These are phyloP conservation scores for Salix viminalis DNA, from an alignment of 345 rosid species.

Conservation along the genomic window DNA sequence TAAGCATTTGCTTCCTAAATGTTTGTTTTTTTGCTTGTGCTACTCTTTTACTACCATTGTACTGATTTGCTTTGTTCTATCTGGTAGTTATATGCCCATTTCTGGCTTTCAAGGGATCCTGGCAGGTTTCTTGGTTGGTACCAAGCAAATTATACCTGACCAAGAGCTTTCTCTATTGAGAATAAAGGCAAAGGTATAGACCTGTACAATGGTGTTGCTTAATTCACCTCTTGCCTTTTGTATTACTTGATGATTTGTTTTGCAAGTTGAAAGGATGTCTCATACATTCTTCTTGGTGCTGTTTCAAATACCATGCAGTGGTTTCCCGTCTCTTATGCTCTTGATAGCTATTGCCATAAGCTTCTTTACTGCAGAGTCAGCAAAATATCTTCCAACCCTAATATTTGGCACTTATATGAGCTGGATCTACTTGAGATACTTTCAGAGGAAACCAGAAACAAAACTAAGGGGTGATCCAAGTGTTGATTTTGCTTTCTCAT, in stretches of 20 bases:
- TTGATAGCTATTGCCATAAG: constrained; percentile 62
- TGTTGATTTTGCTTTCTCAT: constrained; percentile 87
- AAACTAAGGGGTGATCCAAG: constrained; percentile 91
- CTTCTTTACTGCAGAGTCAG: constrained; percentile 68
- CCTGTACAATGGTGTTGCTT: neutral
- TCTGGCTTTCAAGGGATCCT: constrained; percentile 94
- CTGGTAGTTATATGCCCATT: constrained; percentile 82
- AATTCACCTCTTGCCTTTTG: neutral
- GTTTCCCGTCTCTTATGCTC: constrained; percentile 80
- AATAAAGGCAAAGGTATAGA: constrained; percentile 79
- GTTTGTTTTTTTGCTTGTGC: constrained; percentile 9
- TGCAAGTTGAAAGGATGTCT: constrained; percentile 12
- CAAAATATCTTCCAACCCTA: constrained; percentile 78
- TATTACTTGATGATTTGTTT: neutral
- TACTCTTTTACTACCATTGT: neutral
- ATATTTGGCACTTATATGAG: constrained; percentile 87
- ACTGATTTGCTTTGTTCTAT: constrained; percentile 24
- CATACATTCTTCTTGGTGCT: constrained; percentile 15
- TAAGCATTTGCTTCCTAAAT: constrained; percentile 36
- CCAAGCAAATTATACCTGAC: constrained; percentile 93
- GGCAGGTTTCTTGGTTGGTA: constrained; percentile 83
- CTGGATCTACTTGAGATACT: constrained; percentile 91
- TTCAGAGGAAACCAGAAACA: constrained; percentile 79
- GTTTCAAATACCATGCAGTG: constrained; percentile 55
- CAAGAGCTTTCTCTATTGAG: constrained; percentile 70